A percentile compares a stretch with the other conserved stretches of the same genome.
Evolutionary conservation across 306 rosid species (phyloP).

Genomic region (Quillaja saponaria): DNA sequence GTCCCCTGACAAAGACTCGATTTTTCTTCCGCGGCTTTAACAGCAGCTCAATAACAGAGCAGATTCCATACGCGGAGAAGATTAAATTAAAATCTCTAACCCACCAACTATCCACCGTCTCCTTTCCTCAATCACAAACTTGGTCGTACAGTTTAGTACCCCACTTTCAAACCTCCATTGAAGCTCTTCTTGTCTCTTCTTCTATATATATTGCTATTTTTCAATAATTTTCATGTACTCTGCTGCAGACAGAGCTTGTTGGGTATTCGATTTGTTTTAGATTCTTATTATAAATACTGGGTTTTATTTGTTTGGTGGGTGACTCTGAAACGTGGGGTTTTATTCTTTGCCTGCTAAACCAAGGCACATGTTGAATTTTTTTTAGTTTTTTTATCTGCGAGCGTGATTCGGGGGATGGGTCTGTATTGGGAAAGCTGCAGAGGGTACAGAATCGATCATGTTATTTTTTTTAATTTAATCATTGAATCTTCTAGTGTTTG

Average conservation of each 20-base stretch:
- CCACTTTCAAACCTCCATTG: constrained; percentile 30
- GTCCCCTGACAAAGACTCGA: constrained; percentile 49
- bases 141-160: constrained; percentile 34
- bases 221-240: constrained; percentile 12
- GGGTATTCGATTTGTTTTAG: constrained; percentile 41
- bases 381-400: constrained; percentile 36
- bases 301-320: constrained; percentile 46
- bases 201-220: background rate
- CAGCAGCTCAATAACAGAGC: constrained; percentile 23
- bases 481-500: too few species aligned
- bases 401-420: constrained; percentile 65
- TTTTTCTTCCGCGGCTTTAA: constrained; percentile 45
- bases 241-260: constrained; percentile 49
- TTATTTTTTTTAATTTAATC: too few species aligned
- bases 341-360: constrained; percentile 60
- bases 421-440: constrained; percentile 34
- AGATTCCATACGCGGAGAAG: constrained; percentile 45
- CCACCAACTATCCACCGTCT: constrained; percentile 33
- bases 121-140: constrained; percentile 39
- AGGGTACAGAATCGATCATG: constrained; percentile 27
- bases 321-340: constrained; percentile 51
- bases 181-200: constrained; percentile 26
- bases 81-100: background rate
- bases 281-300: constrained; percentile 35
- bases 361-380: constrained; percentile 45